Evolutionary conservation across 768 basidiomycete genomes (phyloP).

Genomic region (Pleurotus pulmonarius): DNA sequence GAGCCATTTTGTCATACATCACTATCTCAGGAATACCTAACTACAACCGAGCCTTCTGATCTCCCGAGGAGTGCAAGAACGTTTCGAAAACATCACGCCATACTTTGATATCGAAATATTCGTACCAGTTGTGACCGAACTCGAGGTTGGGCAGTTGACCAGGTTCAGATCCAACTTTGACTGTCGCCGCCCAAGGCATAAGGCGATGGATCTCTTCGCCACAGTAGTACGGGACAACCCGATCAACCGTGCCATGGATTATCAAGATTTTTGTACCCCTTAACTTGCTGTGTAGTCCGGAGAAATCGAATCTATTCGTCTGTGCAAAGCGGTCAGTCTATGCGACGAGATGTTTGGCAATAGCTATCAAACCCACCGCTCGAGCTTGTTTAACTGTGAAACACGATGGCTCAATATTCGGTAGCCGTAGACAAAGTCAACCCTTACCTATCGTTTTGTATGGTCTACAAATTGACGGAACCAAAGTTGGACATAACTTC

Average conservation of each 20-base stretch:
- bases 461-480: conserved; percentile 17
- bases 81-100: conserved; percentile 35
- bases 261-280: conserved; percentile 28
- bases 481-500: background rate
- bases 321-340: conserved; percentile 2
- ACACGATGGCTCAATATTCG: background rate
- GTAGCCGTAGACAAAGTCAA: background rate
- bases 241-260: conserved; percentile 39
- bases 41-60: conserved; percentile 7
- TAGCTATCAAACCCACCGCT: conserved; percentile 21
- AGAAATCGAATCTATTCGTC: conserved; percentile 26
- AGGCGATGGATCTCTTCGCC: conserved; percentile 29
- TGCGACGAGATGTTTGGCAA: background rate
- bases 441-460: conserved; percentile 24
- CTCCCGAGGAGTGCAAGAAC: conserved; percentile 21
- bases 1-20: background rate
- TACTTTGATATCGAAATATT: conserved; percentile 39
- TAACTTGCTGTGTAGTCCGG: conserved; percentile 26
- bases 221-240: conserved; percentile 32
- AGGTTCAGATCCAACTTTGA: conserved; percentile 25
- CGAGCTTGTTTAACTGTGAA: conserved; percentile 27
- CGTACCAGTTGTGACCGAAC: conserved; percentile 44
- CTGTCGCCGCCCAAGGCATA: conserved; percentile 32
- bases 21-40: background rate
- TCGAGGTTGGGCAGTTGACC: conserved; percentile 32